Conservation (phyloP, 768 basidiomycete species). For the Gymnopilus dilepis region DNA sequence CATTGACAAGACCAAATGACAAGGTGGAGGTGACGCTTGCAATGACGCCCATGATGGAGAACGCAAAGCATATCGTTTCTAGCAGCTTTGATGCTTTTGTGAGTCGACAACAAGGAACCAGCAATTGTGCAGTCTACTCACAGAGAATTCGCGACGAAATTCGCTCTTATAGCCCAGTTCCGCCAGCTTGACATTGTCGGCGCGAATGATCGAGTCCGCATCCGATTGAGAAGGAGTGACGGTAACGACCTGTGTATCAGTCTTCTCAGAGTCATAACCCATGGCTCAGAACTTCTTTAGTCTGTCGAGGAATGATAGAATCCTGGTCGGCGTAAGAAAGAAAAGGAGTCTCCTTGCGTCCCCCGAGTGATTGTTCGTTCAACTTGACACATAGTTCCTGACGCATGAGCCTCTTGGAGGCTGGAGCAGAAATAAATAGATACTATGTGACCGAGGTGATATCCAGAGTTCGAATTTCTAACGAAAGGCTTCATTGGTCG, state of each 20-base stretch:
- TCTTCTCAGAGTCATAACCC: slow-evolving; percentile 25
- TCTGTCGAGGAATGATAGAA: slow-evolving; percentile 4
- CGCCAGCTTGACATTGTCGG: slow-evolving; percentile 63
- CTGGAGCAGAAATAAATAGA: slow-evolving; percentile 7
- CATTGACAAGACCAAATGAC: slow-evolving; percentile 65
- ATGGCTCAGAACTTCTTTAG: slow-evolving; percentile 7
- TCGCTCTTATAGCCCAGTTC: slow-evolving; percentile 74
- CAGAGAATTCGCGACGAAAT: slow-evolving; percentile 78
- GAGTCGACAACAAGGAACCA: background rate
- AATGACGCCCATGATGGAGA: slow-evolving; percentile 76
- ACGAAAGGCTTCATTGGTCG: slow-evolving; percentile 19
- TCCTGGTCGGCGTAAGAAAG: background rate
- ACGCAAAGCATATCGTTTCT: slow-evolving; percentile 69
- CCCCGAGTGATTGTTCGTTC: background rate
- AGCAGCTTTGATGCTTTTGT: slow-evolving; percentile 43
- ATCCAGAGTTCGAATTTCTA: slow-evolving; percentile 1
- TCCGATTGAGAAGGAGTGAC: slow-evolving; percentile 20
- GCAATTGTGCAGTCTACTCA: slow-evolving; percentile 31
- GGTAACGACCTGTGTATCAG: slow-evolving; percentile 16
- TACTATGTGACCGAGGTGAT: slow-evolving; percentile 1
- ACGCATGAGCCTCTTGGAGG: slow-evolving; percentile 10
- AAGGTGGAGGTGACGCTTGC: slow-evolving; percentile 72
- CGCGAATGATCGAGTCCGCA: slow-evolving; percentile 26
- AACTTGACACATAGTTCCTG: slow-evolving; percentile 1
- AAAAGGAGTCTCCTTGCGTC: background rate